A percentile compares a stretch with the other conserved stretches of the same genome.
These are phyloP conservation scores for Emiliania huxleyi DNA, from an alignment of 78 protist genomes.

Conservation along the genomic window DNA sequence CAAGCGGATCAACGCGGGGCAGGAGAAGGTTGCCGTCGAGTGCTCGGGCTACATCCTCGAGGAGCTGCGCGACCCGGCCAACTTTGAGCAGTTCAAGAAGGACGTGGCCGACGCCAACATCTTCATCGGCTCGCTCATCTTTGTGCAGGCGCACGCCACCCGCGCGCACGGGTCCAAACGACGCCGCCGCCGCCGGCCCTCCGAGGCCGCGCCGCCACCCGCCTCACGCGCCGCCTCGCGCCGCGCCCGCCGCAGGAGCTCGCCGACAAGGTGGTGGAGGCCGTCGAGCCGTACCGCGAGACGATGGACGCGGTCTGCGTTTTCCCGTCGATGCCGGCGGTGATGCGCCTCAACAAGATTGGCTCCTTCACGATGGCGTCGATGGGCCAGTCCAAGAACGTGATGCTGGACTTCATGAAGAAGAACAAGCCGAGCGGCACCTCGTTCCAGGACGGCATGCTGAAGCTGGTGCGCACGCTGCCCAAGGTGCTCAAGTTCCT, in stretches of 20 bases:
- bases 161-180: too few relatives aligned
- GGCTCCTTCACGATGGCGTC: background rate
- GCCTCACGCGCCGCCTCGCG: too few relatives aligned
- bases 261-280: conserved; percentile 58
- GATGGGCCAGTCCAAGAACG: conserved; percentile 31
- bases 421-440: conserved; percentile 31
- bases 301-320: conserved; percentile 14
- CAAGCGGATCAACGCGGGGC: conserved; percentile 6
- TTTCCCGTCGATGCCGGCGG: conserved; percentile 60
- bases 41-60: conserved; percentile 45
- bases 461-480: conserved; percentile 56
- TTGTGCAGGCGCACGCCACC: too few relatives aligned
- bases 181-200: too few relatives aligned
- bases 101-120: conserved; percentile 45
- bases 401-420: conserved; percentile 38
- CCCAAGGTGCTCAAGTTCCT: conserved; percentile 59
- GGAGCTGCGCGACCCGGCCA: conserved; percentile 53
- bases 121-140: conserved; percentile 60
- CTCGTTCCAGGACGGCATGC: conserved; percentile 46
- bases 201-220: too few relatives aligned
- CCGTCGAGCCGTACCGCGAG: conserved; percentile 52
- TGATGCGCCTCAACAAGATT: conserved; percentile 49
- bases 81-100: conserved; percentile 45
- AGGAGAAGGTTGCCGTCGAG: conserved; percentile 38
- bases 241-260: too few relatives aligned